Base-by-base conservation (phyloP, 768 basidiomycete species). In the Amanita exitialis region DNA sequence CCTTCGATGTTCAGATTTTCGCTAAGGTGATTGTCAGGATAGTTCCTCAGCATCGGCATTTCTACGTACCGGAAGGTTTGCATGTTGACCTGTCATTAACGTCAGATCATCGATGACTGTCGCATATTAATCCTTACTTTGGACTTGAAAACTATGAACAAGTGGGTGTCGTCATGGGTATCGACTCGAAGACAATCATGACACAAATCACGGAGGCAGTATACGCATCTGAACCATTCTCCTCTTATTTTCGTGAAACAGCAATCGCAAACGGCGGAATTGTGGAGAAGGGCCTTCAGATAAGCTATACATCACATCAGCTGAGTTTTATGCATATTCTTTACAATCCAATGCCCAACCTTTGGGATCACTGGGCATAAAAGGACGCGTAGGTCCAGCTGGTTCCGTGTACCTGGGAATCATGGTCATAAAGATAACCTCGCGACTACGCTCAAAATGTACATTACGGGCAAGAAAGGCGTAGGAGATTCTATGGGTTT, bases 141-240 rank as follows among this genome's bases (percentile, higher is more conserved):
- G 1, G 90, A 80, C 64, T 97, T 97, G 69, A 96, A 86, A 6
- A 88, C 86, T 30, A 94, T 71, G 65, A 93, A 97, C 38, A 90
- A 66, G 61, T 95, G 93, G 1, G 78, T 80, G 53, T 78, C 73
- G 57, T 93, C 78, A 60, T 96, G 93, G 41, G 85, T 84, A 59
- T 90, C 90, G 23, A 86, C 68, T 42, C 69, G 73, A 64, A 93
- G 87, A 58, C 93, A 95, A 27, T 75, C 75, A 37, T 81, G 80
- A 66, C 94, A 96, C n/a, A 95, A 69, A 62, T 97, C 94, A 57
- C 78, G 82, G 5, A 76, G 75, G 60, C 93, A 96, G 61, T 91
- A 90, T 3, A 81, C 90, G 60, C 94, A 97, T 57, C 86, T 79
- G 66, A 83, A 87, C 94, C 94, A 97, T 57, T 80, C 78, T 13